Base-by-base conservation (phyloP, 768 basidiomycete species). In the Mycena latifolia region DNA sequence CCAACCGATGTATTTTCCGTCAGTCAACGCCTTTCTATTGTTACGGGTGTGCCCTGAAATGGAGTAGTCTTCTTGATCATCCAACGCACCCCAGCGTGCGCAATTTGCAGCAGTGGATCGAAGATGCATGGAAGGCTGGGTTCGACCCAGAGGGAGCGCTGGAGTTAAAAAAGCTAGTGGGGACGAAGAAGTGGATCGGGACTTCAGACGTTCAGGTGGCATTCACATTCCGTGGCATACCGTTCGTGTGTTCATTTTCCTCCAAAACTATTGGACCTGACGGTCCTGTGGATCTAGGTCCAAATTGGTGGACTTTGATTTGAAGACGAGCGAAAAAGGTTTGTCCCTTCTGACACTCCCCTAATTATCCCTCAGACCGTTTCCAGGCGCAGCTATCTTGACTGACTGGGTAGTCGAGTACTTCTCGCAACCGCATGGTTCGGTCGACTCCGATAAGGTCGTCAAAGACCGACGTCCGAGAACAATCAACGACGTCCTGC, bases 41-140 rank as follows among this genome's bases (percentile, higher is more conserved):
- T 29, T 33, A 12, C n/a, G 3, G 2, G 27, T 28, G 11, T 39
- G n/a, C 11, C 2, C 7, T 63, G n/a, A 63, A 24, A 15, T 12
- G 35, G 39, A 58, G 27, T 52, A 69, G 69, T 37, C 78, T 89
- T 20, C 80, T 95, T 3, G 86, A 88, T 55, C 67, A 77, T n/a
- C 85, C 87, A 5, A 77, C 78, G 12, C 77, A 85, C 1, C 95
- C 95, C 2, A 82, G 93, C 22, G 83, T 97, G 20, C 81, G 88
- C 20, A 90, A 92, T 71, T 73, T 96, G 33, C 95, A 97, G 72
- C 73, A 65, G 10, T 91, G 90, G 89, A 88, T 98, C 48, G 92
- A 97, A 75, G 81, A 84, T 60, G 95, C 95, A 4, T 98, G 95
- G 95, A 77, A 80, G 39, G 79, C 79, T 37, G 95, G 94, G 0